phyloP scores from a whole-genome alignment of 306 rosid species.

The Lathyrus oleraceus region DNA sequence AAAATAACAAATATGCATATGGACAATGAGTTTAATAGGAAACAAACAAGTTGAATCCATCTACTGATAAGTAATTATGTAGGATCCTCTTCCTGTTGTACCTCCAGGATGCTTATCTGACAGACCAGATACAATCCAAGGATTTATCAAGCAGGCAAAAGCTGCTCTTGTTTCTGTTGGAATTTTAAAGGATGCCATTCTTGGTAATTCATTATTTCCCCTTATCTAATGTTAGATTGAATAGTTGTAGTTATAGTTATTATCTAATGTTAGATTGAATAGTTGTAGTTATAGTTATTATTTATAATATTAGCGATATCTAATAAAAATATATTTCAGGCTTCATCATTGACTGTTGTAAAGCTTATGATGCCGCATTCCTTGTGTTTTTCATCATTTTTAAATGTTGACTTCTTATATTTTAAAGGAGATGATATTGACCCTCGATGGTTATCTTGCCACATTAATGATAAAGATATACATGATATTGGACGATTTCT shows the following conservation, averaged over 20 bases:
- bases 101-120: constrained; percentile 92
- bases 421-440: constrained; percentile 67
- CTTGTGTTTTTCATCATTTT: constrained; percentile 23
- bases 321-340: neutral
- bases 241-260: neutral
- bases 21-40: constrained; percentile 24
- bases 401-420: constrained; percentile 28
- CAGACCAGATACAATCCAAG: constrained; percentile 67
- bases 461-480: constrained; percentile 87
- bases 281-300: neutral
- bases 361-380: constrained; percentile 9
- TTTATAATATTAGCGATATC: neutral
- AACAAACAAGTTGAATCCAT: constrained; percentile 18
- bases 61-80: constrained; percentile 42
- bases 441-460: constrained; percentile 58
- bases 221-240: neutral
- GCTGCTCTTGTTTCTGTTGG: constrained; percentile 90
- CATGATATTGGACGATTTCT: constrained; percentile 94
- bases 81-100: constrained; percentile 85
- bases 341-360: constrained; percentile 10
- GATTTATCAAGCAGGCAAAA: constrained; percentile 71
- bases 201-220: constrained; percentile 50
- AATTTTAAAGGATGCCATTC: constrained; percentile 65
- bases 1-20: constrained; percentile 27
- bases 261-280: neutral